Conservation (phyloP, 1,284 basidiomycete genomes). For the Fomitopsis betulina region DNA sequence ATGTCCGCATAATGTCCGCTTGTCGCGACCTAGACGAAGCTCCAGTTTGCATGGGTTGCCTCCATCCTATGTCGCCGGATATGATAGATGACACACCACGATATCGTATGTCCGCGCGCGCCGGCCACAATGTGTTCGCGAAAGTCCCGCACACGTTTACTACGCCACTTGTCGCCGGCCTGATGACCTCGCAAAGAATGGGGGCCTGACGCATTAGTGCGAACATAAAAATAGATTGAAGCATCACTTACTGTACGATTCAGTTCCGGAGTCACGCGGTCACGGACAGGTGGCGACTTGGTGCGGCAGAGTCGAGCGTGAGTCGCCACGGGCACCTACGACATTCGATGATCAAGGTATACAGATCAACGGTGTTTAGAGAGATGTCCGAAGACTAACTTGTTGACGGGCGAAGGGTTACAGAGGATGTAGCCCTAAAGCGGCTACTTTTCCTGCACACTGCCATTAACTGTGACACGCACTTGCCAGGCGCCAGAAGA, state of each 20-base stretch:
- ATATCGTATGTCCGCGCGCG: not conserved
- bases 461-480: no score
- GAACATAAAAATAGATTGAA: not conserved
- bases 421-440: no score
- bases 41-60: not conserved
- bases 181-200: not conserved
- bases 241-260: not conserved
- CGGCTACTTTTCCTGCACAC: no score
- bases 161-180: not conserved
- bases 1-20: not conserved
- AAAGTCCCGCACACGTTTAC: not conserved
- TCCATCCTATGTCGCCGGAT: not conserved
- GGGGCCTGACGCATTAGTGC: not conserved
- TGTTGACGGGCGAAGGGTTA: no score
- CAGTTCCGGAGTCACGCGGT: not conserved
- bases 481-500: no score
- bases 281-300: not conserved
- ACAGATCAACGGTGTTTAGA: no score
- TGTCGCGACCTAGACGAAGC: not conserved
- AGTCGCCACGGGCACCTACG: no score
- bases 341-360: no score
- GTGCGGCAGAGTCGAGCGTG: no score
- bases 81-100: not conserved
- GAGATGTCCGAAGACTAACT: no score
- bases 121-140: not conserved